Evolutionary conservation across 805 yeast genomes (phyloP).

Genomic region (Candida qinlingensis): DNA sequence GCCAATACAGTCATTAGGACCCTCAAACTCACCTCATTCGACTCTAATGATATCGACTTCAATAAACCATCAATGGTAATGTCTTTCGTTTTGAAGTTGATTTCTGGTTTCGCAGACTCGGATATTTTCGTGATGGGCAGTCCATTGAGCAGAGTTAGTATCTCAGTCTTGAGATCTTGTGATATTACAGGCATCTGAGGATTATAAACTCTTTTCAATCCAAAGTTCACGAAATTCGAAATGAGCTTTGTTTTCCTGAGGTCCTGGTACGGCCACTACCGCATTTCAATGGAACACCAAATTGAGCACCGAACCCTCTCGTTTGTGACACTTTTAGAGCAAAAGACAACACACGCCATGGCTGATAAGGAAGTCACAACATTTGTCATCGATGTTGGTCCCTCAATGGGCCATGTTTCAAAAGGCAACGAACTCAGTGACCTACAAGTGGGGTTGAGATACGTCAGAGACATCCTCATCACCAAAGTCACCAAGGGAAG

Average conservation of each 20-base stretch:
- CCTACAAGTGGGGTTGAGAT: conserved; percentile 34
- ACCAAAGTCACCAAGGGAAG: conserved; percentile 24
- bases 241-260: too few species aligned
- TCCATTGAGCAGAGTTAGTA: not conserved
- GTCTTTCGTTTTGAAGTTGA: not conserved
- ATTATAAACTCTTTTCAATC: too few species aligned
- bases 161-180: not conserved
- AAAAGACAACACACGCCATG: not conserved
- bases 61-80: not conserved
- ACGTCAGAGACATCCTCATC: conserved; percentile 36
- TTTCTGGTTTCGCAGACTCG: not conserved
- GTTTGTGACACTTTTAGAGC: too few species aligned
- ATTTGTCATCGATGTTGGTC: conserved; percentile 46
- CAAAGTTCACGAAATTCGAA: too few species aligned
- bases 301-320: too few species aligned
- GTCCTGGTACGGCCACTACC: too few species aligned
- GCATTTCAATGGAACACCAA: too few species aligned
- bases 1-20: not conserved
- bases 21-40: not conserved
- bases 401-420: conserved; percentile 30
- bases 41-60: not conserved
- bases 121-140: not conserved
- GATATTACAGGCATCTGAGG: too few species aligned
- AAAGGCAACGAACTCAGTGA: conserved; percentile 28
- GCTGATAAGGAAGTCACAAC: conserved; percentile 9